A percentile compares a stretch with the other conserved stretches of the same genome.
phyloP scores from a whole-genome alignment of 208 protist species.

The Phytomonas francai region DNA sequence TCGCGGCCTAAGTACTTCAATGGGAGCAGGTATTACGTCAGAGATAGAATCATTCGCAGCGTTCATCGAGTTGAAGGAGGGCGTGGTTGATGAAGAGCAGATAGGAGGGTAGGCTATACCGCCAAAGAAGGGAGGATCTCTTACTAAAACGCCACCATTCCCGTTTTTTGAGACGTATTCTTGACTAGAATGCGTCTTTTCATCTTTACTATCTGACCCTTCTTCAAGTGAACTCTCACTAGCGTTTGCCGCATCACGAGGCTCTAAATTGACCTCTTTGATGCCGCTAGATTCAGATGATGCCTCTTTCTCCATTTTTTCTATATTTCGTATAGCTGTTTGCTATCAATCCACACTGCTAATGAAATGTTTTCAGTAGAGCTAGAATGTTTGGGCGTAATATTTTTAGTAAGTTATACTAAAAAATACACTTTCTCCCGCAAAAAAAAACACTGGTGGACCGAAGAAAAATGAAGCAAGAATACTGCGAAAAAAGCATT shows the following conservation, averaged over 20 bases:
- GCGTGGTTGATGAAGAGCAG: background rate
- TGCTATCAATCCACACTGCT: background rate
- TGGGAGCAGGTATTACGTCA: background rate
- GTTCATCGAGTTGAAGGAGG: background rate
- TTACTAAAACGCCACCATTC: too few species aligned
- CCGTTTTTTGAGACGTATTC: background rate
- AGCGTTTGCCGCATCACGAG: background rate
- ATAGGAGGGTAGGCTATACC: background rate
- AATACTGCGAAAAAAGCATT: constrained; percentile 7
- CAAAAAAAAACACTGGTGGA: constrained; percentile 10
- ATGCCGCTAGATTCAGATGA: background rate
- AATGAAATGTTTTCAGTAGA: background rate
- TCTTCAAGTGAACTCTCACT: background rate
- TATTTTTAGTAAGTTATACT: background rate
- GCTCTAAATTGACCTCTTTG: background rate
- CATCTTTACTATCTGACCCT: background rate
- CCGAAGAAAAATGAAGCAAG: constrained; percentile 8
- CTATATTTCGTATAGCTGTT: background rate
- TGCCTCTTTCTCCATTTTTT: background rate
- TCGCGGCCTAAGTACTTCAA: too few species aligned
- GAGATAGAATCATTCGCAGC: background rate
- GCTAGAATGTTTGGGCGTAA: background rate
- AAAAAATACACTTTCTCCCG: constrained; percentile 2
- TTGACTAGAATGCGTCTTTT: background rate
- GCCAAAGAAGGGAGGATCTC: background rate